phyloP scores from a whole-genome alignment of 225 moss, liverwort and hornwort species.

The Bryum argenteum region DNA sequence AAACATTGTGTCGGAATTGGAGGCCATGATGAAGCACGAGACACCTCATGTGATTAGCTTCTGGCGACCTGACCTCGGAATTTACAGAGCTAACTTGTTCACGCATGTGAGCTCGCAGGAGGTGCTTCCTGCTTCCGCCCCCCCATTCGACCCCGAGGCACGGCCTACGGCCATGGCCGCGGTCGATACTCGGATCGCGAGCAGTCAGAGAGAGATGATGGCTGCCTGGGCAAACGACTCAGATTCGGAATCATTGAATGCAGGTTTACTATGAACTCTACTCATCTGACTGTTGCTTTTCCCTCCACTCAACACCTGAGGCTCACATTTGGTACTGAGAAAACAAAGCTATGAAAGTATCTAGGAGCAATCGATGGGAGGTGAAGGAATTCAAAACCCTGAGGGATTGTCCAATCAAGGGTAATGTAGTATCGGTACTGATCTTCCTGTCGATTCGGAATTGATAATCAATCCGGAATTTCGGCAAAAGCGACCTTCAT shows the following conservation, averaged over 20 bases:
- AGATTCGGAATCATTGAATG: conserved; percentile 21
- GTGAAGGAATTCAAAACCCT: neutral
- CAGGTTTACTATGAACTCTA: conserved; percentile 4
- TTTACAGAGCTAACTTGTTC: conserved; percentile 41
- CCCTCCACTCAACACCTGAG: neutral
- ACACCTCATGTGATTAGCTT: conserved; percentile 44
- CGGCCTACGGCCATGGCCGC: conserved; percentile 10
- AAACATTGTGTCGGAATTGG: conserved; percentile 40
- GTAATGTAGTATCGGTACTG: neutral
- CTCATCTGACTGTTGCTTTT: neutral
- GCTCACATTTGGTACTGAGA: neutral
- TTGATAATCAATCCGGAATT: neutral
- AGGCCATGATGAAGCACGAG: conserved; percentile 30
- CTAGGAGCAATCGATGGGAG: neutral
- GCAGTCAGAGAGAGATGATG: conserved; percentile 24
- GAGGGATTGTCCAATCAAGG: neutral
- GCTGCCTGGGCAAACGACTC: conserved; percentile 21
- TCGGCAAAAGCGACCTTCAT: neutral
- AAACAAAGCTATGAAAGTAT: neutral
- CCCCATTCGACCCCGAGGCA: conserved; percentile 36
- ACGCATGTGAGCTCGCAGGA: conserved; percentile 31
- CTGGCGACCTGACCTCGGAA: conserved; percentile 51
- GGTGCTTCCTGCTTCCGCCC: conserved; percentile 29
- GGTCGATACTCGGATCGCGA: conserved; percentile 8
- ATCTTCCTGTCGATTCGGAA: too few species aligned